phyloP scores from a whole-genome alignment of 176 grass and related monocot species.

The Carex pumila region DNA sequence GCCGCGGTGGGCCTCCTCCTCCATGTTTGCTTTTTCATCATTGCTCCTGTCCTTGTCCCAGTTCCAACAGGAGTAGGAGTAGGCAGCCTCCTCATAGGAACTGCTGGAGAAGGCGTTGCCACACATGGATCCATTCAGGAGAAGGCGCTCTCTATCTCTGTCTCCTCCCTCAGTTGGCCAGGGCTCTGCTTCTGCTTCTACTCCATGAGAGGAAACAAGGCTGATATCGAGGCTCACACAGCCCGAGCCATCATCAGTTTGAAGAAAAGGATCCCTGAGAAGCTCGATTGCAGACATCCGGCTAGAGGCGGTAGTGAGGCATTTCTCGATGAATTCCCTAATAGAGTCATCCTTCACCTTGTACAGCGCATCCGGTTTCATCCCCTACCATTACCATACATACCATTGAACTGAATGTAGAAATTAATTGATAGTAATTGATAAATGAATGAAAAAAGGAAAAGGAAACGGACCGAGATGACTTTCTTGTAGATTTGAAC shows the following conservation, averaged over 20 bases:
- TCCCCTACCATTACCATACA: slow-evolving; percentile 39
- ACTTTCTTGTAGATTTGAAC: slow-evolving; percentile 99
- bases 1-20: slow-evolving; percentile 40
- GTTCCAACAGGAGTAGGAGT: slow-evolving; percentile 31
- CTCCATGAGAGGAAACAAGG: not conserved
- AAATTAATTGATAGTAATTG: slow-evolving; percentile 20
- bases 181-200: not conserved
- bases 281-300: slow-evolving; percentile 68
- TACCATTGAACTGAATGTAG: not conserved
- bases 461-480: slow-evolving; percentile 24
- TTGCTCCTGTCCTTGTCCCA: slow-evolving; percentile 34
- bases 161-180: not conserved
- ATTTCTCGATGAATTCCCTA: slow-evolving; percentile 74
- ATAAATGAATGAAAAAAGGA: not conserved
- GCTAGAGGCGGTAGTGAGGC: slow-evolving; percentile 40
- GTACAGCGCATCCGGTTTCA: slow-evolving; percentile 75
- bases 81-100: slow-evolving; percentile 28
- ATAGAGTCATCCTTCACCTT: slow-evolving; percentile 59
- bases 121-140: slow-evolving; percentile 35
- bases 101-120: slow-evolving; percentile 34
- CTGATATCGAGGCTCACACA: not conserved
- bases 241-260: slow-evolving; percentile 31
- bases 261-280: slow-evolving; percentile 70
- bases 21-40: slow-evolving; percentile 21
- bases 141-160: not conserved